Conservation (phyloP, 225 moss, liverwort and hornwort species). For the Thuidium tamariscinum region DNA sequence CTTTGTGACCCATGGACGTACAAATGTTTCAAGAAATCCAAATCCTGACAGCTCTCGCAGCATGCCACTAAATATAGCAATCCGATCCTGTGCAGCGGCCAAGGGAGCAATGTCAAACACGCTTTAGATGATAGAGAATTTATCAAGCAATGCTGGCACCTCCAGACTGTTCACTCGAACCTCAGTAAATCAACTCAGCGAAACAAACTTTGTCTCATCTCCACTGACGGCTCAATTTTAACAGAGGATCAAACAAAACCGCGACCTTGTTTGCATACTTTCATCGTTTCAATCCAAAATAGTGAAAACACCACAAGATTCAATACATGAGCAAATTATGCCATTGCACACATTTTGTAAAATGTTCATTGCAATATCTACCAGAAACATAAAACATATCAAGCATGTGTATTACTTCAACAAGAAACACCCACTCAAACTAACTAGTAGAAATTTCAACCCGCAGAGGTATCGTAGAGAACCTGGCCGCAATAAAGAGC, state of each 20-base stretch:
- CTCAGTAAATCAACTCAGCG: background rate
- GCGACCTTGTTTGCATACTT: background rate
- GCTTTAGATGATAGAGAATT: background rate
- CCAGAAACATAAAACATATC: background rate
- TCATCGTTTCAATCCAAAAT: background rate
- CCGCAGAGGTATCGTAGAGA: background rate
- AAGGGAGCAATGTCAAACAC: background rate
- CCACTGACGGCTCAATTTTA: background rate
- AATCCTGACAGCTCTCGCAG: conserved; percentile 81
- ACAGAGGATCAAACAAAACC: background rate
- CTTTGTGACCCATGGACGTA: conserved; percentile 71
- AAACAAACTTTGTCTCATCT: background rate
- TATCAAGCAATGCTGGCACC: background rate
- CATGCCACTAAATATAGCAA: conserved; percentile 77
- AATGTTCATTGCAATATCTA: background rate
- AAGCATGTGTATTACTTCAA: background rate
- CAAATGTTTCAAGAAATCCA: conserved; percentile 58
- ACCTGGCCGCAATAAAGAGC: background rate
- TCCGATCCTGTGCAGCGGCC: conserved; percentile 45
- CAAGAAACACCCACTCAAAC: background rate
- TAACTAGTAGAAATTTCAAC: background rate
- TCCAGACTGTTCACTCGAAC: background rate
- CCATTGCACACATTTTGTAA: background rate
- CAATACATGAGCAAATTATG: background rate
- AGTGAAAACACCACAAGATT: background rate